Percentiles rank a stretch among this genome's conserved stretches.
Evolutionary conservation across 495 filamentous ascomycete species (phyloP).

Genomic region (Parachaetomium inaequale): DNA sequence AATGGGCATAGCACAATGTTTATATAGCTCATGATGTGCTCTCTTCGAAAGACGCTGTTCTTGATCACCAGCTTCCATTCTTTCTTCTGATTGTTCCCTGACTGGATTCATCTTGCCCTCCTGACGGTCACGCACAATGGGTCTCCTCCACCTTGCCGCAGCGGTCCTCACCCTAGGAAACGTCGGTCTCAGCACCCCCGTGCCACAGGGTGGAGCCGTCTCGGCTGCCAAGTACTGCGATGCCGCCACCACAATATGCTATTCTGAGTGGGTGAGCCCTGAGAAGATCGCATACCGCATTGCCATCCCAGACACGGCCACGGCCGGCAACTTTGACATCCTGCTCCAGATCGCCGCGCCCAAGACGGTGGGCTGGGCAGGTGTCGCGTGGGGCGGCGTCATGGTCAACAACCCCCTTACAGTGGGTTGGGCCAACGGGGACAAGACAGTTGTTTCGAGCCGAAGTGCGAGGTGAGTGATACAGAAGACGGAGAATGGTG

Average conservation of each 20-base stretch:
- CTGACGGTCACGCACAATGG: constrained; percentile 24
- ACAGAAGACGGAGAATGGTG: background rate
- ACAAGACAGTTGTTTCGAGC: constrained; percentile 28
- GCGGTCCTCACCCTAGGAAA: constrained; percentile 26
- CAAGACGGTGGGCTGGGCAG: constrained; percentile 39
- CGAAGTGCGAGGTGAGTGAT: constrained; percentile 27
- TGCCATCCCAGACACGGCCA: constrained; percentile 40
- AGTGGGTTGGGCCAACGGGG: constrained; percentile 36
- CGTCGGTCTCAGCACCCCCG: constrained; percentile 19
- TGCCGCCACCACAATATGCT: constrained; percentile 33
- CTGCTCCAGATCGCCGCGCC: constrained; percentile 38
- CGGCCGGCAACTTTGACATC: constrained; percentile 32
- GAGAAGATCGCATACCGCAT: constrained; percentile 35
- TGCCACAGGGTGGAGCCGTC: constrained; percentile 20
- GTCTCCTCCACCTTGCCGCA: constrained; percentile 30
- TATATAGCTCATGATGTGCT: constrained; percentile 12
- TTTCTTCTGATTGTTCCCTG: background rate
- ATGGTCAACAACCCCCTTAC: constrained; percentile 43
- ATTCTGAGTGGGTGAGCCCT: constrained; percentile 34
- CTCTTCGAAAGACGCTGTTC: background rate
- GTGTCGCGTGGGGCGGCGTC: constrained; percentile 38
- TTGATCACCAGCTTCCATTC: background rate
- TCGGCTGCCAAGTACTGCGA: constrained; percentile 34
- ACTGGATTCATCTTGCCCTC: background rate
- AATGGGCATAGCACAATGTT: background rate